Evolutionary conservation across 805 yeast genomes (phyloP), one percentile per base, ranked within the genome.

Genomic region (Starmerella floricola): DNA sequence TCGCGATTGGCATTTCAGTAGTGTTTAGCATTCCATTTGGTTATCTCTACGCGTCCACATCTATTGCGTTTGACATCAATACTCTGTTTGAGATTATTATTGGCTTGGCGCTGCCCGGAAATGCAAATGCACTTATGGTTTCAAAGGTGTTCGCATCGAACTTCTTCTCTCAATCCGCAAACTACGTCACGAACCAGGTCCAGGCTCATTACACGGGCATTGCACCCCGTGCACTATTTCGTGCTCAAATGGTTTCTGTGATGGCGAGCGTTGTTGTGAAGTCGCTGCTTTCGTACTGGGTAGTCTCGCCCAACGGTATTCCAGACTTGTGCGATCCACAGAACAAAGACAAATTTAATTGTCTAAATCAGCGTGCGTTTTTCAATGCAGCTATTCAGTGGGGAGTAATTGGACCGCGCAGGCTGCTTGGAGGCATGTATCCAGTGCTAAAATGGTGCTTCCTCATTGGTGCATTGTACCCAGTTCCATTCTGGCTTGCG

Each of bases 61-160:
- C 77, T 59, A 68, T 62, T 37, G 53, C 67, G 3, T 67, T 78
- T 46, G 76, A 78, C n/a, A 62, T 78, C 47, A 74, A 74, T 53
- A 81, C 77, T 2, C 59, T 79, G 38, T 72, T 75, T 6, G 83
- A 78, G 53, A 61, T 79, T 40, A 67, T 79, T 41, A 71, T 74
- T 36, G 85, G 85, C 2, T 77, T 75, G 54, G 71, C 78, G 39
- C 63, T 76, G 16, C 84, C 84, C 3, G 82, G 78, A 2, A 65
- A 67, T 62, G 69, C 55, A 74, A 78, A 47, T 65, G 81, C 83
- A 1, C 66, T 76, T 56, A 73, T 79, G 66, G 68, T 71, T 45
- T 63, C 75, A 57, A 76, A 74, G 59, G 71, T 76, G 17, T 71
- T 66, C 50, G 81, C 80, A 20, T 68, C 66, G 54, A 76, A 74